These are phyloP conservation scores for Pelargonium cotyledonis DNA, from an alignment of 441 rosid genomes.

Conservation along the genomic window DNA sequence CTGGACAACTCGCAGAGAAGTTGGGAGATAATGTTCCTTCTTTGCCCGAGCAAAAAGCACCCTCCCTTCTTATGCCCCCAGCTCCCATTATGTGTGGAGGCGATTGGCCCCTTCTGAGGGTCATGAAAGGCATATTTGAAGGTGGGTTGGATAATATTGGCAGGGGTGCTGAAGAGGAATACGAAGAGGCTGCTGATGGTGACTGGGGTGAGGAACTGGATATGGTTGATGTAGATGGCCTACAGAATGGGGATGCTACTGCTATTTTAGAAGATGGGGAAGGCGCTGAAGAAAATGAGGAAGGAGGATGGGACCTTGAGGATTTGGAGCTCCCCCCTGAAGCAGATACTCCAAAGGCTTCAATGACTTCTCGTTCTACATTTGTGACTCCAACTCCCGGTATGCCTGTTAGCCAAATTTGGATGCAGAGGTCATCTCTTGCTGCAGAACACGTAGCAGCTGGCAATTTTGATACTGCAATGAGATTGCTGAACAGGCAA, in stretches of 20 bases:
- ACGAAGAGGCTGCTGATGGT: conserved; percentile 53
- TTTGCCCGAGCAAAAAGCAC: conserved; percentile 27
- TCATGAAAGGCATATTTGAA: conserved; percentile 75
- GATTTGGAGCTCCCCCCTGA: conserved; percentile 76
- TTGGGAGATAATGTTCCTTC: neutral
- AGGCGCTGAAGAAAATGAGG: conserved; percentile 49
- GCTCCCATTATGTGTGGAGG: conserved; percentile 60
- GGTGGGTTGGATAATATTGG: conserved; percentile 59
- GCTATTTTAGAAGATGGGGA: conserved; percentile 58
- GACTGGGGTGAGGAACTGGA: conserved; percentile 82
- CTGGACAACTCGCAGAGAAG: neutral
- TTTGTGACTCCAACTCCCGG: conserved; percentile 75
- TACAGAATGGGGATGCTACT: conserved; percentile 47
- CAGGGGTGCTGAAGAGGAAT: conserved; percentile 46
- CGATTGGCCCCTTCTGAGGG: conserved; percentile 90
- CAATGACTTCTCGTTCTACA: conserved; percentile 46
- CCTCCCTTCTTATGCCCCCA: conserved; percentile 68
- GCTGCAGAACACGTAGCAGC: conserved; percentile 88
- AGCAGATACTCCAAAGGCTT: conserved; percentile 62
- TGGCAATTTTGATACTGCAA: conserved; percentile 80
- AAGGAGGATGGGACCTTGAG: conserved; percentile 86
- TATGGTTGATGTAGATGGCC: conserved; percentile 50
- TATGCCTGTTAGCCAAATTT: conserved; percentile 71
- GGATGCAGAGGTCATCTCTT: conserved; percentile 74
- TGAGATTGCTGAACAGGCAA: conserved; percentile 77